Base-by-base conservation (phyloP, 257 asterid species). In the Orobanche coerulescens region DNA sequence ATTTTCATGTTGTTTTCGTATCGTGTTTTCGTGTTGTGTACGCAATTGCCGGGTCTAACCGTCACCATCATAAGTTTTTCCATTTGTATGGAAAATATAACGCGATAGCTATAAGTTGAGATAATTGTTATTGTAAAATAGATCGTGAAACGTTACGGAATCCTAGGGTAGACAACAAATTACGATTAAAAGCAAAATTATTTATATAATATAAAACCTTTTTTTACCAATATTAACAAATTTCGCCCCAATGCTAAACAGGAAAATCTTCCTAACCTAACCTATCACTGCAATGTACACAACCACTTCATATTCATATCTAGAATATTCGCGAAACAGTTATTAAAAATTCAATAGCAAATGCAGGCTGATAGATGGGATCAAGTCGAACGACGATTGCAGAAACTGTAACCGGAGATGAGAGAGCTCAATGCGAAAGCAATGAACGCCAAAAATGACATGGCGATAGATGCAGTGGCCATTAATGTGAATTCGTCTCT, bases 351-450 rank as follows among this genome's bases (percentile, higher is more conserved):
- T 6, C 7, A 16, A 7, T 46, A 13, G 52, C 13, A 18, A 19
- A 46, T 46, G n/a, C 18, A 46, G 26, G 52, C 6, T 2, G 12
- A 36, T 36, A 12, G 56, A 9, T 5, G 10, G 15, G 11, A 20
- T 49, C 56, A 49, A 49, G 56, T 49, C 33, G 33, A 66, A 39
- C 66, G 79, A 23, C 71, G 78, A 67, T 66, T 71, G 76, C 81
- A 90, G 70, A 90, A 85, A 78, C 48, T 64, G 77, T 80, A 77
- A 47, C 91, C 96, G 8, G 94, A 87, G 23, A 82, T 69, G 49
- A 87, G 78, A 59, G 95, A 80, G 73, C 90, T 87, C 25, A 62
- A 33, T 6, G 96, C 94, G 22, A 90, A 87, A 52, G 86, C 94
- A 2, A 75, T 1, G 66, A 90, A 90, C 10, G 95, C 86, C 49